phyloP scores from a whole-genome alignment of 441 rosid species.

The Adansonia grandidieri region DNA sequence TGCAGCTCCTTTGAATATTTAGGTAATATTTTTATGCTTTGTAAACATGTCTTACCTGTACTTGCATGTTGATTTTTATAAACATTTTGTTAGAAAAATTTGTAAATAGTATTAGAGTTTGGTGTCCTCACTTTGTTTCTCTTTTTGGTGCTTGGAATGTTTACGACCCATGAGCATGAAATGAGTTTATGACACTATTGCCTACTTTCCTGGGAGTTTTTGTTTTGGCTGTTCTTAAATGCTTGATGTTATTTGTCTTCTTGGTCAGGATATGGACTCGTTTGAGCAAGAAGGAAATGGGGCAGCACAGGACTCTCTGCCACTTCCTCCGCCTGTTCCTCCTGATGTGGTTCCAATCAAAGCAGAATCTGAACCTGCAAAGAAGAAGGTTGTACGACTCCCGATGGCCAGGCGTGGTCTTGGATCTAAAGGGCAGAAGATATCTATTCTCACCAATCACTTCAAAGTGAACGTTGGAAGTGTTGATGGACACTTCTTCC shows the following conservation, averaged over 20 bases:
- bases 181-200: not conserved
- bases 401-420: slow-evolving; percentile 55
- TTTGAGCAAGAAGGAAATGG: slow-evolving; percentile 35
- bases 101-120: not conserved
- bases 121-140: not conserved
- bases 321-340: slow-evolving; percentile 52
- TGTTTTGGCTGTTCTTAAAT: not conserved
- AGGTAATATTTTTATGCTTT: not conserved
- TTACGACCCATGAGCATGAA: not conserved
- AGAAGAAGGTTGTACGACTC: slow-evolving; percentile 35
- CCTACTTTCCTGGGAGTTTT: not conserved
- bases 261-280: slow-evolving; percentile 34
- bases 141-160: not conserved
- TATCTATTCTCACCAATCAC: slow-evolving; percentile 52
- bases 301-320: slow-evolving; percentile 31
- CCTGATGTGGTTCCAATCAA: slow-evolving; percentile 37
- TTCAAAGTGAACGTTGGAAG: slow-evolving; percentile 49
- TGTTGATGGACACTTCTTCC: slow-evolving; percentile 47
- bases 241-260: not conserved
- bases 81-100: not conserved
- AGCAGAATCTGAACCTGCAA: slow-evolving; percentile 31
- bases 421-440: slow-evolving; percentile 51
- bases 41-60: not conserved
- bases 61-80: not conserved
- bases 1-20: not conserved